These are phyloP conservation scores for Phaseolus lunatus DNA, from an alignment of 306 rosid species.

Conservation along the genomic window DNA sequence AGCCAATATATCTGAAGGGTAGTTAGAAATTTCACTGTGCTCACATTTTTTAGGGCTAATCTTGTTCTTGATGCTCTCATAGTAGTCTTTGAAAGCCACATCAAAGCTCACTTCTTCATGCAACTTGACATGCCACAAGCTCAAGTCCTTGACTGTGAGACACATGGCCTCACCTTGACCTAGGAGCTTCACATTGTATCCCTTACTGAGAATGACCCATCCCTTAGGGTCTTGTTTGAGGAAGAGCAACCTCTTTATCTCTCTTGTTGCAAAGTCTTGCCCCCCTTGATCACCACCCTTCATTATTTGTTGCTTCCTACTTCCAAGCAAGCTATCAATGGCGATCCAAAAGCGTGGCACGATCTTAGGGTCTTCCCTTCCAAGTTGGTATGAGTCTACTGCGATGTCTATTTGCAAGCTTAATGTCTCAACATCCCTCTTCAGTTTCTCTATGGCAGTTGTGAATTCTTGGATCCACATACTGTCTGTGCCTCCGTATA, in stretches of 20 bases:
- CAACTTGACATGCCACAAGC: background rate
- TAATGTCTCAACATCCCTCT: background rate
- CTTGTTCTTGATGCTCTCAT: constrained; percentile 13
- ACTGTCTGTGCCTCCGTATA: constrained; percentile 40
- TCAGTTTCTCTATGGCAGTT: background rate
- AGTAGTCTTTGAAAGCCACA: constrained; percentile 38
- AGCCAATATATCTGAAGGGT: constrained; percentile 21
- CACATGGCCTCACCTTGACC: constrained; percentile 41
- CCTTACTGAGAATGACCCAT: constrained; percentile 48
- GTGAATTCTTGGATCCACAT: constrained; percentile 31
- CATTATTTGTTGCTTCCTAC: constrained; percentile 24
- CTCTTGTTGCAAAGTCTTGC: constrained; percentile 29
- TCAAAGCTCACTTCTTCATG: constrained; percentile 40
- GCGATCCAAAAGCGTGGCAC: constrained; percentile 37
- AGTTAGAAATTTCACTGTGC: constrained; percentile 21
- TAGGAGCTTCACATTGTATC: constrained; percentile 42
- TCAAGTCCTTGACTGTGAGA: background rate
- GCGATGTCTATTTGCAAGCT: constrained; percentile 6
- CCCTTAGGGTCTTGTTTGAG: constrained; percentile 42
- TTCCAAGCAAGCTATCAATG: constrained; percentile 37
- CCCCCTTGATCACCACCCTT: constrained; percentile 2
- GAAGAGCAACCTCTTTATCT: constrained; percentile 39
- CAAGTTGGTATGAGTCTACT: constrained; percentile 36
- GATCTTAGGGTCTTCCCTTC: constrained; percentile 17
- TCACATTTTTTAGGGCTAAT: constrained; percentile 15